Conservation (phyloP, 139 green algal species). For the Tetraselmis striata region DNA sequence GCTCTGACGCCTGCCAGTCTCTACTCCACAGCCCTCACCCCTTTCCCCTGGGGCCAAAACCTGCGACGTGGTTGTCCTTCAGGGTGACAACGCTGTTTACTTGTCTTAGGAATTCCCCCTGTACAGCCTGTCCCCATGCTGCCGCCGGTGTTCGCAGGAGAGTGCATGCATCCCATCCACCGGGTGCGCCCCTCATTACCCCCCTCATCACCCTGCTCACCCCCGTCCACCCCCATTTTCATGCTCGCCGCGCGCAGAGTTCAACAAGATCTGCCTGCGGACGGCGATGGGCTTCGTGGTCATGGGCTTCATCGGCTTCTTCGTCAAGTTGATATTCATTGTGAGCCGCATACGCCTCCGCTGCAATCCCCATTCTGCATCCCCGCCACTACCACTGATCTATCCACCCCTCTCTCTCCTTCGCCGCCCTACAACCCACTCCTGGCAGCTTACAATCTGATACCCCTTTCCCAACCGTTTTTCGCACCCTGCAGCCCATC, state of each 20-base stretch:
- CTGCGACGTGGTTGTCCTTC: too few relatives aligned
- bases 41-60: too few relatives aligned
- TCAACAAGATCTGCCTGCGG: slow-evolving; percentile 71
- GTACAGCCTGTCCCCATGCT: too few relatives aligned
- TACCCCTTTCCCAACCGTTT: not conserved
- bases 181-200: not conserved
- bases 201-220: not conserved
- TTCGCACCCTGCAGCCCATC: slow-evolving; percentile 56
- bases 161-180: not conserved
- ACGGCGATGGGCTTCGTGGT: slow-evolving; percentile 86
- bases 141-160: too few relatives aligned
- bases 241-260: slow-evolving; percentile 56
- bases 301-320: slow-evolving; percentile 97
- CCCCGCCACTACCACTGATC: not conserved
- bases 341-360: slow-evolving; percentile 36
- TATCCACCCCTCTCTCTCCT: not conserved
- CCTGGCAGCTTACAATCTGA: not conserved
- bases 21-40: too few relatives aligned
- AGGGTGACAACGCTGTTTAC: too few relatives aligned
- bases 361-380: not conserved
- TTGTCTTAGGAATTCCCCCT: too few relatives aligned
- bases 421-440: not conserved
- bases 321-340: slow-evolving; percentile 95
- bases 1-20: too few relatives aligned
- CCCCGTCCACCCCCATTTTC: not conserved